phyloP scores from a whole-genome alignment of 2,329 filamentous ascomycete species.

The Paraphoma sp. region DNA sequence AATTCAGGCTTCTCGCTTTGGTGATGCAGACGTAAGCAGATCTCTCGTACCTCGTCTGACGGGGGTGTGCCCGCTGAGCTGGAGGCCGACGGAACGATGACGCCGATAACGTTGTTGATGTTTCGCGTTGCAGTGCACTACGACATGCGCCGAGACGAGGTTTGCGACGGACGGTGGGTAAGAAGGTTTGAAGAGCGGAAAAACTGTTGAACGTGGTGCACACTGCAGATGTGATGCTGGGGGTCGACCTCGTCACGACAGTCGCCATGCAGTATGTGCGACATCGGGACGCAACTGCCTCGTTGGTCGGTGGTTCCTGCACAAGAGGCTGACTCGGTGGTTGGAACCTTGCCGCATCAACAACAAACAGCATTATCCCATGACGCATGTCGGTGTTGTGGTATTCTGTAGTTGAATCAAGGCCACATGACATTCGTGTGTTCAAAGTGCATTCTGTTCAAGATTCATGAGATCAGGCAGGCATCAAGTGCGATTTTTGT shows the following conservation, averaged over 20 bases:
- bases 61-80: not conserved
- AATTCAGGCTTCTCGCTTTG: not conserved
- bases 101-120: constrained; percentile 2
- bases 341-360: not conserved
- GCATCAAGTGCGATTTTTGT: not conserved
- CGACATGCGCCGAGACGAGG: constrained; percentile 13
- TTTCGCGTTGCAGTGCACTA: constrained; percentile 10
- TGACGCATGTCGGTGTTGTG: not conserved
- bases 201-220: constrained; percentile 14
- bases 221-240: constrained; percentile 7
- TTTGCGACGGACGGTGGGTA: not conserved
- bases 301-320: constrained; percentile 1
- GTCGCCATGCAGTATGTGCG: not conserved
- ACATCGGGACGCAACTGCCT: constrained; percentile 5
- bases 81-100: not conserved
- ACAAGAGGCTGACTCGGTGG: not conserved
- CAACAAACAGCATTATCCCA: not conserved
- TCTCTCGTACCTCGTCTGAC: not conserved
- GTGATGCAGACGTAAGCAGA: constrained; percentile 1
- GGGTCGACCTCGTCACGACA: constrained; percentile 6
- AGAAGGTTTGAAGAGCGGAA: not conserved
- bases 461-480: too few species aligned
- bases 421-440: too few species aligned
- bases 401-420: too few species aligned
- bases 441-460: too few species aligned